Evolutionary conservation across 208 protist genomes (phyloP).

Genomic region (Trypanosoma brucei): DNA sequence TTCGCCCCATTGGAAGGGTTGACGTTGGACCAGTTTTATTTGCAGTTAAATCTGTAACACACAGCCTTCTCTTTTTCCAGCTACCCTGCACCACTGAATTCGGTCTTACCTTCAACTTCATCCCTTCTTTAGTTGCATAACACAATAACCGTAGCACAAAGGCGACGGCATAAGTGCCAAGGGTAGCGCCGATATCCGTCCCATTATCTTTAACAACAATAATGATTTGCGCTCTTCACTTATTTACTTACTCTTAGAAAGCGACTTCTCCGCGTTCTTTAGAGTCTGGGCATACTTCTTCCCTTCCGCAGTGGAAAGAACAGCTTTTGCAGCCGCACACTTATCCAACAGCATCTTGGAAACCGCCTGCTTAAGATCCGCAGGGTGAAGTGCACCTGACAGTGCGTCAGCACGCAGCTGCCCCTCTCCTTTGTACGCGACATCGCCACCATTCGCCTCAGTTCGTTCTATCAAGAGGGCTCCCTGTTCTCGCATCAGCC

Average conservation of each 20-base stretch:
- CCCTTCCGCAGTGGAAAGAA: constrained; percentile 44
- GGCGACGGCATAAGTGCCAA: no score
- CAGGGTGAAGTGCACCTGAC: constrained; percentile 79
- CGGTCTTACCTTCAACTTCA: no score
- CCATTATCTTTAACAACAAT: no score
- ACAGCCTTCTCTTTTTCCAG: no score
- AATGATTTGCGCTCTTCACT: neutral
- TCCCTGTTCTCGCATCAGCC: constrained; percentile 35
- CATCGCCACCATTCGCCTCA: constrained; percentile 57
- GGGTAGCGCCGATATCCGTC: no score
- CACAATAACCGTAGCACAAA: no score
- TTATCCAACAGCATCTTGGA: constrained; percentile 45
- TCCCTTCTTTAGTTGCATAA: no score
- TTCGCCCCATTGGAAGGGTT: no score
- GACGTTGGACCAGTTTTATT: no score
- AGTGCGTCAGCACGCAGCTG: constrained; percentile 58
- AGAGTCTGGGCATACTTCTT: constrained; percentile 64
- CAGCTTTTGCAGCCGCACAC: constrained; percentile 28
- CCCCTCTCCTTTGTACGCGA: constrained; percentile 40
- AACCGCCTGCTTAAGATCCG: constrained; percentile 90
- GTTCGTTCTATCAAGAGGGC: constrained; percentile 44
- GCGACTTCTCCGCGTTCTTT: constrained; percentile 75
- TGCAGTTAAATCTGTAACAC: no score
- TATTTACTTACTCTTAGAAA: constrained; percentile 47
- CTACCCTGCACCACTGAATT: no score